Percentiles rank a stretch among this genome's conserved stretches.
Evolutionary conservation across 1,139 yeast species (phyloP).

Genomic region (Zygosaccharomyces sapae): DNA sequence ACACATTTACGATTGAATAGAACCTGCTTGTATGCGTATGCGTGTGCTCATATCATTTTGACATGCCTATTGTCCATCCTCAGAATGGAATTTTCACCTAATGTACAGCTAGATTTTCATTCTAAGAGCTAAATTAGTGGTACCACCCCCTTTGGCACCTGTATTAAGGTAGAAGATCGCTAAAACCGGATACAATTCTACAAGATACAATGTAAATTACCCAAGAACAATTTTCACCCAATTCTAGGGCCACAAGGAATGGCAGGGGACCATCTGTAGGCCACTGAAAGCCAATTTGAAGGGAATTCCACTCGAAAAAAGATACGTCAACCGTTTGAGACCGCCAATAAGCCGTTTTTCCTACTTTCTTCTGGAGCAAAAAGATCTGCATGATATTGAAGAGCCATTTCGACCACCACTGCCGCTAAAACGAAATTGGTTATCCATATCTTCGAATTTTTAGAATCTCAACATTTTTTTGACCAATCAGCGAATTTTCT

Average conservation of each 20-base stretch:
- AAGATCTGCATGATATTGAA: neutral
- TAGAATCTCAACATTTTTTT: neutral
- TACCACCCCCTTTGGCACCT: neutral
- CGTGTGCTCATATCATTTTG: too few relatives aligned
- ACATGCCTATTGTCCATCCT: too few relatives aligned
- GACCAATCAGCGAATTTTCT: slow-evolving; percentile 7
- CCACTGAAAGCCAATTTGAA: neutral
- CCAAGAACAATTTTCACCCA: neutral
- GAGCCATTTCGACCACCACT: neutral
- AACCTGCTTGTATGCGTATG: neutral
- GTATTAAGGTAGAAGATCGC: neutral
- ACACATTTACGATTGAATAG: neutral
- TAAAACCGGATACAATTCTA: neutral
- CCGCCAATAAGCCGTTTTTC: neutral
- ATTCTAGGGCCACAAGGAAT: neutral
- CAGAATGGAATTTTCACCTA: too few relatives aligned
- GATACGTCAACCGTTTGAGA: neutral
- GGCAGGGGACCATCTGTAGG: too few relatives aligned
- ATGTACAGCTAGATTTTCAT: too few relatives aligned
- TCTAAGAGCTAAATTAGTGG: too few relatives aligned
- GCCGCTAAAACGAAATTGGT: neutral
- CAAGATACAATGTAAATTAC: neutral
- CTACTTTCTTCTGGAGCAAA: neutral
- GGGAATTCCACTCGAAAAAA: neutral
- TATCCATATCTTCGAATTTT: neutral